Base-by-base conservation (phyloP, 257 asterid genomes). In the Solanum peruvianum region DNA sequence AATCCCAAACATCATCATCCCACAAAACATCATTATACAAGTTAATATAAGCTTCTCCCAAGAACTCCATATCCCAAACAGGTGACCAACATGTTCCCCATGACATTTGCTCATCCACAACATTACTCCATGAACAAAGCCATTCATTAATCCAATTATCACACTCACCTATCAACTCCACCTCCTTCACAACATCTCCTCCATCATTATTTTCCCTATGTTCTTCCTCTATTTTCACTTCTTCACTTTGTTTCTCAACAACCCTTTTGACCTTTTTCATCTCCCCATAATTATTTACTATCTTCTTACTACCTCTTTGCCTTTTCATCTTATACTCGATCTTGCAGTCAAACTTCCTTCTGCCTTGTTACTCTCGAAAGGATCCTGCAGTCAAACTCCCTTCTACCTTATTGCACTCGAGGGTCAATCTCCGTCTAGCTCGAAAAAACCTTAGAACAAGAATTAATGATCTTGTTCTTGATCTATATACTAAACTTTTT, bases 1-100 rank as follows among this genome's bases (percentile, higher is more conserved):
- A 88, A 31, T 90, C 90, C 97, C 97, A 93, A 88, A 94, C 45
- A 91, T 92, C 91, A 90, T 76, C 91, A 69, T 91, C 95, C 95
- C 93, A 94, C 15, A 89, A 39, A 86, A 92, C 95, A 86, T 93
- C 95, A 45, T 86, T 88, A 66, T 86, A 88, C 78, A 91, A 85
- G 2, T 88, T 87, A 80, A 88, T 82, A 88, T 82, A 89, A 67
- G 92, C 89, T 86, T 88, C 91, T 3, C 83, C 93, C 56, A 87
- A 75, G 58, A 66, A 85, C 33, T 89, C 95, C 92, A 84, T 76
- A 78, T 91, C 95, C 98, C 98, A 92, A 84, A 88, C 81, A 9
- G 96, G 94, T 23, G 82, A 88, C 95, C 96, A 92, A 73, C 90
- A 89, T 29, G 87, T 88, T 4, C 96, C 93, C 96, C 95, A 93